Conservation (phyloP, 371 early-diverging fungal genomes). For the Mucor racemosus region DNA sequence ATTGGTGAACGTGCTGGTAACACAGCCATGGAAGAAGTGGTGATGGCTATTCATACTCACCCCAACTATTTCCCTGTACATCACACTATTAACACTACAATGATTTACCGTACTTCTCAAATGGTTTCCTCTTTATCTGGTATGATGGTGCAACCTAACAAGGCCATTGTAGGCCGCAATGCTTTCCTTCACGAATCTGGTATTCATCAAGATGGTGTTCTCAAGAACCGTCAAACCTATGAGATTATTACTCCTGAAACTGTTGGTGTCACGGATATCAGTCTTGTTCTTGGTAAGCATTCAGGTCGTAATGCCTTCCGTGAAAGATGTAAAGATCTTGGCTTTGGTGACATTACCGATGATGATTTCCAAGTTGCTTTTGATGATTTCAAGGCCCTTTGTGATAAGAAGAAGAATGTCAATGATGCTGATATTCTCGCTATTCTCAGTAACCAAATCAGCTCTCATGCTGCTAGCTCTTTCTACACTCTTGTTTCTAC, state of each 20-base stretch:
- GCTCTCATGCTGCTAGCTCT: conserved; percentile 24
- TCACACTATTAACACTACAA: conserved; percentile 87
- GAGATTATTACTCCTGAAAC: conserved; percentile 94
- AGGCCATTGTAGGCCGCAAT: conserved; percentile 96
- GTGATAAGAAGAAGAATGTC: conserved; percentile 91
- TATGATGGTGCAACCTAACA: conserved; percentile 96
- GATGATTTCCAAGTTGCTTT: conserved; percentile 81
- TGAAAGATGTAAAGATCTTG: conserved; percentile 78
- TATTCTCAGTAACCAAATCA: conserved; percentile 74
- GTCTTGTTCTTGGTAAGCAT: conserved; percentile 93
- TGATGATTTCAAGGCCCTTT: conserved; percentile 85
- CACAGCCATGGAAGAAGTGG: conserved; percentile 94
- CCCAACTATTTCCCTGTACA: conserved; percentile 83
- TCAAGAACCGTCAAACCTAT: conserved; percentile 93
- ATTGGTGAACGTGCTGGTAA: conserved; percentile 99
- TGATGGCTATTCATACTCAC: conserved; percentile 93
- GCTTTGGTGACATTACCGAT: conserved; percentile 69
- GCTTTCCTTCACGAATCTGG: conserved; percentile 98
- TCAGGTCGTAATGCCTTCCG: conserved; percentile 95
- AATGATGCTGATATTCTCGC: conserved; percentile 90
- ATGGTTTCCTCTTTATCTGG: conserved; percentile 88
- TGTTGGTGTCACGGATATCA: conserved; percentile 85
- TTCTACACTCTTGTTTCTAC: conserved; percentile 65
- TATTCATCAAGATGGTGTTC: conserved; percentile 97
- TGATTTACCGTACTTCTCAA: conserved; percentile 86